A percentile compares a stretch with the other conserved stretches of the same genome.
These are phyloP conservation scores for Syncephalastrum racemosum DNA, from an alignment of 371 early-diverging fungal species.

Conservation along the genomic window DNA sequence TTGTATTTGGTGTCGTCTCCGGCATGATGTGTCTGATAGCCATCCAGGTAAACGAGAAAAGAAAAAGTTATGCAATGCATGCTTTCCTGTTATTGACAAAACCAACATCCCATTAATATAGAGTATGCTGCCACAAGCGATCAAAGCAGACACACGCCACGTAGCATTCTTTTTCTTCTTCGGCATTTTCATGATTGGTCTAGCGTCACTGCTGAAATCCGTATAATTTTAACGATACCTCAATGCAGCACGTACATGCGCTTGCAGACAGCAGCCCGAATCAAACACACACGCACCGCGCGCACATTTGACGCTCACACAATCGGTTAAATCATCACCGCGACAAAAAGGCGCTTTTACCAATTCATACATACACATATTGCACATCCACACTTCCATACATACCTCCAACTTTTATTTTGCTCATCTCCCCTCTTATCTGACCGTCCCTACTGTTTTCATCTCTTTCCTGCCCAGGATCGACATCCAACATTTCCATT, in stretches of 20 bases:
- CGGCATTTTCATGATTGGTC: slow-evolving; percentile 56
- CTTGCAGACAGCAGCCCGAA: slow-evolving; percentile 11
- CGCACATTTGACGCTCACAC: too few species aligned
- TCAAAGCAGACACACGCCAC: slow-evolving; percentile 48
- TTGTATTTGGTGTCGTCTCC: slow-evolving; percentile 55
- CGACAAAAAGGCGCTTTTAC: too few species aligned
- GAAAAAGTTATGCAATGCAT: slow-evolving; percentile 1
- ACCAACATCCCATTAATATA: slow-evolving; percentile 10
- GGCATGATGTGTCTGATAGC: slow-evolving; percentile 77
- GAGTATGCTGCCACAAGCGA: slow-evolving; percentile 58
- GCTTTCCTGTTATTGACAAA: background rate
- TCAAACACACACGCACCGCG: too few species aligned
- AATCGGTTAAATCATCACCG: too few species aligned
- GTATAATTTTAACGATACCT: slow-evolving; percentile 19
- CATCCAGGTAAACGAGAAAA: slow-evolving; percentile 30
- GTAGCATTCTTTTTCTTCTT: slow-evolving; percentile 56
- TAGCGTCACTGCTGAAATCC: slow-evolving; percentile 41
- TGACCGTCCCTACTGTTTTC: too few species aligned
- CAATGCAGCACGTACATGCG: slow-evolving; percentile 17
- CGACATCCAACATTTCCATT: too few species aligned
- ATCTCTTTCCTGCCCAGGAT: too few species aligned
- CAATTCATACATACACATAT: background rate
- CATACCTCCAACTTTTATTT: background rate
- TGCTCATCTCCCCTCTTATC: too few species aligned
- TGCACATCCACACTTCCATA: slow-evolving; percentile 4